Percentiles rank a stretch among this genome's conserved stretches.
These are phyloP conservation scores for Chloranthus sessilifolius DNA, from an alignment of 164 flowering plant species.

Conservation along the genomic window DNA sequence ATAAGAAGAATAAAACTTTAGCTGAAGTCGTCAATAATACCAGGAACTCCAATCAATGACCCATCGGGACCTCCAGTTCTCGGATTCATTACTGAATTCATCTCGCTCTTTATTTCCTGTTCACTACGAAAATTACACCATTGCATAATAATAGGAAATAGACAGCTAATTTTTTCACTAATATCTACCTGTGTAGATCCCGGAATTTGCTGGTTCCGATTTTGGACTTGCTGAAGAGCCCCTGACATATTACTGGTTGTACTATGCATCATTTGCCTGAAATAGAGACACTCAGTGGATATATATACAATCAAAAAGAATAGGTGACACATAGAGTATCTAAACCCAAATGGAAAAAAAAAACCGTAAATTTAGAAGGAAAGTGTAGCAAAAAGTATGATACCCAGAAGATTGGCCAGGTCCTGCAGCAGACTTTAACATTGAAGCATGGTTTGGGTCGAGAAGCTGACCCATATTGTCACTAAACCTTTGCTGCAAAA, in stretches of 20 bases:
- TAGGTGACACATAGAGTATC: not conserved
- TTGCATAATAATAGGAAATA: not conserved
- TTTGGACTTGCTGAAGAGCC: slow-evolving; percentile 66
- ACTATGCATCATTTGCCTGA: slow-evolving; percentile 87
- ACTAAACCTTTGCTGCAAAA: slow-evolving; percentile 61
- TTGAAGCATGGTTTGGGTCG: slow-evolving; percentile 71
- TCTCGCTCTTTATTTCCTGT: slow-evolving; percentile 58
- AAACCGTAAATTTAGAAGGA: not conserved
- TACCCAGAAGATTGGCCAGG: slow-evolving; percentile 84
- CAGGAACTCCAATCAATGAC: slow-evolving; percentile 58
- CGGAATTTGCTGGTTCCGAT: slow-evolving; percentile 67
- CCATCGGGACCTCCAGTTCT: slow-evolving; percentile 61
- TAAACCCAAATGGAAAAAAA: not conserved
- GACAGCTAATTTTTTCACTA: not conserved
- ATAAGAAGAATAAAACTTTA: not conserved
- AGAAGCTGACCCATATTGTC: slow-evolving; percentile 68
- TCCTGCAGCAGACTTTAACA: slow-evolving; percentile 73
- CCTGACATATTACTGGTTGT: slow-evolving; percentile 62
- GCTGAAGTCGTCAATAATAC: slow-evolving; percentile 21
- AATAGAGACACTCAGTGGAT: slow-evolving; percentile 1
- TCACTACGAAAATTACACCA: slow-evolving; percentile 7
- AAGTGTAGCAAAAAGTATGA: slow-evolving; percentile 9
- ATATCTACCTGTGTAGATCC: slow-evolving; percentile 55
- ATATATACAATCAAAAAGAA: not conserved
- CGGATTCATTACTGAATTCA: slow-evolving; percentile 49